These are phyloP conservation scores for Talaromyces sp. DNA, from an alignment of 2,329 filamentous ascomycete genomes.

Conservation along the genomic window DNA sequence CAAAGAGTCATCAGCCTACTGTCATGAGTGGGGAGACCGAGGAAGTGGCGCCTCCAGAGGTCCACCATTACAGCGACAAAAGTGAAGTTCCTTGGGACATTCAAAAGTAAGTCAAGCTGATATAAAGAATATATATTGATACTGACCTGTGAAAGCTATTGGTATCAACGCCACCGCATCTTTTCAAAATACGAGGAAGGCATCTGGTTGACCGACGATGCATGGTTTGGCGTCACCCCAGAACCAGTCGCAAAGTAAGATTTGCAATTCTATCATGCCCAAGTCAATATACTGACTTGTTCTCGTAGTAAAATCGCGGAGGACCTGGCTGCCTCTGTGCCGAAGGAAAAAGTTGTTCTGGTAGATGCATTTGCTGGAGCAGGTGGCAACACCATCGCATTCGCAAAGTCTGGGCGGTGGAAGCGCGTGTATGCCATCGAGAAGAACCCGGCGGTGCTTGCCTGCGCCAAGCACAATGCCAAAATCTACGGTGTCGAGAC, in stretches of 20 bases:
- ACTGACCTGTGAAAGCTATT: slow-evolving; percentile 62
- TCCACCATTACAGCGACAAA: slow-evolving; percentile 67
- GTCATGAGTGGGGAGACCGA: slow-evolving; percentile 29
- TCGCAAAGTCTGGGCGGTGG: slow-evolving; percentile 77
- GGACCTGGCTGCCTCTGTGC: slow-evolving; percentile 59
- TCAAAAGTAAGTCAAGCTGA: slow-evolving; percentile 63
- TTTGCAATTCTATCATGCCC: slow-evolving; percentile 14
- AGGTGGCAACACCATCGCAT: slow-evolving; percentile 92
- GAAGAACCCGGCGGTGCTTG: slow-evolving; percentile 71
- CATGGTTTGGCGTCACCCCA: slow-evolving; percentile 96
- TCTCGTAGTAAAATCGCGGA: slow-evolving; percentile 63
- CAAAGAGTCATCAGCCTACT: not conserved
- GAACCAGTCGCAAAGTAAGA: slow-evolving; percentile 79
- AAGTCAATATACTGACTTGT: slow-evolving; percentile 5
- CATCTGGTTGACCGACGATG: slow-evolving; percentile 84
- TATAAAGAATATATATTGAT: not conserved
- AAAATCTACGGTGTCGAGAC: slow-evolving; percentile 73
- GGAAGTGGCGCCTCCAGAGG: slow-evolving; percentile 29
- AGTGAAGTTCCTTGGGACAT: slow-evolving; percentile 76
- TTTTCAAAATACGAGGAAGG: slow-evolving; percentile 85
- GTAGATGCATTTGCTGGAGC: slow-evolving; percentile 89
- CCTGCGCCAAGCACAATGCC: slow-evolving; percentile 91
- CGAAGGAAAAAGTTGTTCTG: slow-evolving; percentile 58
- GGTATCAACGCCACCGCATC: slow-evolving; percentile 79
- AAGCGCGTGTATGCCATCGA: slow-evolving; percentile 84